Evolutionary conservation across 139 green algal species (phyloP).

Genomic region (Chlorella sp.): DNA sequence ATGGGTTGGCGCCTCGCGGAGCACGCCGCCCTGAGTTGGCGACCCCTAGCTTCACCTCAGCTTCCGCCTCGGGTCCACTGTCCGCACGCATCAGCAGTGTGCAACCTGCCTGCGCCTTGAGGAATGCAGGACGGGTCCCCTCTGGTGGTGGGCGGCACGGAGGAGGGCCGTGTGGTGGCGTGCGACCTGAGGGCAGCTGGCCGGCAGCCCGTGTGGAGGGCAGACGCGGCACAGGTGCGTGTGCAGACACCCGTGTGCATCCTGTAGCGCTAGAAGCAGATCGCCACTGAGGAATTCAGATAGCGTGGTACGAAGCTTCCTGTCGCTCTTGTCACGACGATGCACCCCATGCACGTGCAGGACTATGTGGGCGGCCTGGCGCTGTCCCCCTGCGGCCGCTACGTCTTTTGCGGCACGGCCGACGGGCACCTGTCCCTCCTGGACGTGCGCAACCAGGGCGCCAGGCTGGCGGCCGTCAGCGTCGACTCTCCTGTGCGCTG

Average conservation of each 20-base stretch:
- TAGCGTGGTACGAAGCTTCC: background rate
- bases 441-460: conserved; percentile 12
- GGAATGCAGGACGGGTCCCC: background rate
- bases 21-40: no score
- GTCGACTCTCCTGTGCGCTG: conserved; percentile 23
- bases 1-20: no score
- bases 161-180: conserved; percentile 56
- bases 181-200: conserved; percentile 46
- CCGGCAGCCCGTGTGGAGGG: background rate
- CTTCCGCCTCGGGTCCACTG: no score
- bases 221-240: background rate
- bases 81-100: no score
- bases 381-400: conserved; percentile 18
- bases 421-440: conserved; percentile 29
- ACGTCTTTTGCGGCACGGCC: conserved; percentile 16
- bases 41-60: no score
- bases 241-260: background rate
- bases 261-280: background rate
- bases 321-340: background rate
- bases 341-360: background rate
- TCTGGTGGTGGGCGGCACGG: conserved; percentile 54
- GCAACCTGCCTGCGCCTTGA: background rate
- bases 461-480: background rate
- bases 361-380: conserved; percentile 63
- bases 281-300: background rate